Evolutionary conservation across 1,284 basidiomycete genomes (phyloP), one percentile per base, ranked within the genome.

Genomic region (Cryptococcus sp.): DNA sequence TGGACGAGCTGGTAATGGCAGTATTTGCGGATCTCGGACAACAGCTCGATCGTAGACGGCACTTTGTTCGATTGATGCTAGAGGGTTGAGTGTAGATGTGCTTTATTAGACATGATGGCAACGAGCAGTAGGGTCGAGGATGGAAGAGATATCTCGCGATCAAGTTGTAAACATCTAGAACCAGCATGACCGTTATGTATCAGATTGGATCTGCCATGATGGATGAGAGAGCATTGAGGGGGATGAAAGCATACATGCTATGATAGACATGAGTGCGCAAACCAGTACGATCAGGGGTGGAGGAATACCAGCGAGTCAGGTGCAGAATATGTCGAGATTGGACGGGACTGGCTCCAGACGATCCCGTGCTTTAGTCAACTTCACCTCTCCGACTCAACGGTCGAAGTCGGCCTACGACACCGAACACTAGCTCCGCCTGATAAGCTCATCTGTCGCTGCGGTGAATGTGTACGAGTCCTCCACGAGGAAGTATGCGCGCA

Each of bases 51-150:
- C 44, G 34, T 7, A 42, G 46, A 38, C 36, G 30, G 45, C 33
- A 45, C 5, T 58, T 58, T 36, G 41, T 58, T 31, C 41, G 41
- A 32, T 50, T 49, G 5, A 49, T 58, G 48, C 43, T 58, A 37
- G 56, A 55, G n/a, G 56, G 56, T 10, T 58, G 37, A 42, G 50
- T 23, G 23, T 23, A 23, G 23, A 23, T 23, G 23, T 23, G 23
- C 23, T 23, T 23, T 23, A 23, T 23, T 23, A 23, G 23, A 23
- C 23, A 23, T 23, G 23, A 23, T 23, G 23, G 23, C 23, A 23
- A 23, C 23, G 23, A 23, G 23, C 23, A 23, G 23, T 23, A 23
- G 23, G 23, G 23, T 23, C 23, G 23, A 23, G 23, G 23, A 23
- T 23, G 23, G 23, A 23, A 23, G 23, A 23, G 23, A 23, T 23